Evolutionary conservation across 148 eudicot genomes (phyloP), one percentile per base, ranked within the genome.

Genomic region (Nepenthes gracilis): DNA sequence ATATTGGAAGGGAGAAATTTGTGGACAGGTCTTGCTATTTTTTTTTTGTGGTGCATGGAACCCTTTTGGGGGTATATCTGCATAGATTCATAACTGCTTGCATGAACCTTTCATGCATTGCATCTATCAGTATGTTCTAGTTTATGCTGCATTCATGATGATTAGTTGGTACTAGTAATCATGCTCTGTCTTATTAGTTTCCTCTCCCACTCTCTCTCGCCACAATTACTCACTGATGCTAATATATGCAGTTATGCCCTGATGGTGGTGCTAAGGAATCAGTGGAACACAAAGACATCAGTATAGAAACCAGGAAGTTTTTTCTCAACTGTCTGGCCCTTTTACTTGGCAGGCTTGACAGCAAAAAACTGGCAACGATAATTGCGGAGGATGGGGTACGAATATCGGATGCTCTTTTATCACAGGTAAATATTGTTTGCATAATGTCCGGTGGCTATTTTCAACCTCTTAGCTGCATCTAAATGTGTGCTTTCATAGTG

Each of bases 241-340:
- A 49, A 63, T 59, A 43, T 43, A 34, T 69, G 67, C 88, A 88
- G 96, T 77, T 73, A 67, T 88, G 77, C 78, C 75, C 87, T 36
- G 96, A 80, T 2, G 72, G 76, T 60, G 64, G 74, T 15, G 35
- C 70, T 50, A 75, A 81, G 57, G 82, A 80, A 52, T 58, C 54
- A 23, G 23, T 56, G 54, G 80, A 50, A 61, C 74, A 76, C 59
- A 70, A 68, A 58, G 86, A 78, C 51, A 79, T 87, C 65, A 72
- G 82, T 59, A 60, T 56, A 58, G 88, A 80, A 70, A 88, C 87
- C 52, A 69, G 68, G 59, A 81, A 79, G 57, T 85, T 88, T 70
- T 88, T 88, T 74, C 59, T 88, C 52, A 88, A 78, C 56, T 85
- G 96, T 70, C 67, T 88, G 57, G 70, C 83, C 60, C 92, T 88